Conservation (phyloP, 345 rosid genomes). For the Atalantia buxifolia region DNA sequence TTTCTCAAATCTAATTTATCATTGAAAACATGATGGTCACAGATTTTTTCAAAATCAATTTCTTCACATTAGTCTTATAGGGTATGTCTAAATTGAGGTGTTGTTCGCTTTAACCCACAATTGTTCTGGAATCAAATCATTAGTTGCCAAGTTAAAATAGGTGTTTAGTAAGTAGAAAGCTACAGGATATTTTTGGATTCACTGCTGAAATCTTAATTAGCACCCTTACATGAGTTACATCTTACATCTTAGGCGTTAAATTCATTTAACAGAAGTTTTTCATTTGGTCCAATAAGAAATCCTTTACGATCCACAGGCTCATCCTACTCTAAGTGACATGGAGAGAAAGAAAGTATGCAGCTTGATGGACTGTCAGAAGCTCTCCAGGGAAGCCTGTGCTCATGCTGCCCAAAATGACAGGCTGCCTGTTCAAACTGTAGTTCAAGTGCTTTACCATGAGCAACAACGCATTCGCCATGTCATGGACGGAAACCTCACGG, state of each 20-base stretch:
- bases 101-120: not conserved
- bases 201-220: not conserved
- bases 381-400: constrained; percentile 89
- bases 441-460: constrained; percentile 90
- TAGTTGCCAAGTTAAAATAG: not conserved
- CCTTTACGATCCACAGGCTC: constrained; percentile 51
- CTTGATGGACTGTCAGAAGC: constrained; percentile 93
- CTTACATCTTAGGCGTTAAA: not conserved
- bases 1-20: not conserved
- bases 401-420: constrained; percentile 92
- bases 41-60: not conserved
- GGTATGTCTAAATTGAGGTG: not conserved
- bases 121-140: not conserved
- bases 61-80: not conserved
- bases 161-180: not conserved
- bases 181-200: not conserved
- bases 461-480: constrained; percentile 81
- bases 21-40: not conserved
- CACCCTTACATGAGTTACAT: not conserved
- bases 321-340: constrained; percentile 72
- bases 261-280: not conserved
- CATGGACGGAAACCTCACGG: constrained; percentile 37
- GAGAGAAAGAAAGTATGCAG: constrained; percentile 96
- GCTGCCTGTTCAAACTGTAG: constrained; percentile 88
- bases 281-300: not conserved